These are phyloP conservation scores for Starmerella floricola DNA, from an alignment of 805 yeast genomes.

Conservation along the genomic window DNA sequence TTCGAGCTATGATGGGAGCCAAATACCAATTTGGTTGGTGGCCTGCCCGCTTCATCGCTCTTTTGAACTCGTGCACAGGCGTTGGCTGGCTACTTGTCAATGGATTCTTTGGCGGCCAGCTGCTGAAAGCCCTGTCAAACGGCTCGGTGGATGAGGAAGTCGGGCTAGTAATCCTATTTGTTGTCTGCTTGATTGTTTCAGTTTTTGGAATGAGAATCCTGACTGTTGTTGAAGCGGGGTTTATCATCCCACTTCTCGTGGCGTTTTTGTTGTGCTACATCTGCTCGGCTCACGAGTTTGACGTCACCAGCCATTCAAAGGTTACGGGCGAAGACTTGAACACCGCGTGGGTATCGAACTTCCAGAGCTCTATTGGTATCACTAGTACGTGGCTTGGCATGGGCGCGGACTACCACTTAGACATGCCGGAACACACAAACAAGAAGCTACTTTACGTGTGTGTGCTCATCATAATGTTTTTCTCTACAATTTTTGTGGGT, in stretches of 20 bases:
- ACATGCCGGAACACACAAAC: constrained; percentile 63
- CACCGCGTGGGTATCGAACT: constrained; percentile 64
- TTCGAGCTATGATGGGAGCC: constrained; percentile 78
- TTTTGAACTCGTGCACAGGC: constrained; percentile 62
- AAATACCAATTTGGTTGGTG: constrained; percentile 76
- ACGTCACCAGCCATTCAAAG: constrained; percentile 31
- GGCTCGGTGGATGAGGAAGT: constrained; percentile 56
- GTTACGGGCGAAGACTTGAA: constrained; percentile 26
- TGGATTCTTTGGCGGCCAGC: constrained; percentile 79
- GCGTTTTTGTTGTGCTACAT: constrained; percentile 60
- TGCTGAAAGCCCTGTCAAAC: constrained; percentile 51
- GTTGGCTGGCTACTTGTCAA: constrained; percentile 94
- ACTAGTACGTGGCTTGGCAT: constrained; percentile 85
- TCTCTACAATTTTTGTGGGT: constrained; percentile 70
- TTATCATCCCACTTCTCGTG: constrained; percentile 57
- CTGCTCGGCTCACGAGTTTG: constrained; percentile 29
- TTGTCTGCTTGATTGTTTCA: constrained; percentile 52
- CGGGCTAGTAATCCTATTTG: constrained; percentile 62
- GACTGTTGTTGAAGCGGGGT: constrained; percentile 50
- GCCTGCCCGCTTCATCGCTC: constrained; percentile 63
- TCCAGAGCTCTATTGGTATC: constrained; percentile 60
- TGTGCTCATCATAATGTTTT: constrained; percentile 52
- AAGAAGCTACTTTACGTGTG: constrained; percentile 42
- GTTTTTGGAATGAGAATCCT: constrained; percentile 69
- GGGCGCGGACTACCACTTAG: constrained; percentile 71